Base-by-base conservation (phyloP, 2,329 filamentous ascomycete species). In the Cordyceps sp. region DNA sequence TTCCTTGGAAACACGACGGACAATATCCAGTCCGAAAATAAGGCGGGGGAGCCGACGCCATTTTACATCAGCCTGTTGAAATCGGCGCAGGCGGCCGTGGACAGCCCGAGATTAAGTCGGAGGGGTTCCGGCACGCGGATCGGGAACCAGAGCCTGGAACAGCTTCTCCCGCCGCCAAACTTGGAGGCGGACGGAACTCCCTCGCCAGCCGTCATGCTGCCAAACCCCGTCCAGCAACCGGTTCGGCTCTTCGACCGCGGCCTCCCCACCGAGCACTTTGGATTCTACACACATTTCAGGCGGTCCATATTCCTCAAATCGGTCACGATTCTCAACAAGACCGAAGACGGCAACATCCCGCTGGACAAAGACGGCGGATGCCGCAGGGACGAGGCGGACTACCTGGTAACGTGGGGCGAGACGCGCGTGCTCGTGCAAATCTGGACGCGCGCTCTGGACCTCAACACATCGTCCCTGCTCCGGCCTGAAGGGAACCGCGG, bases 211-310 rank as follows among this genome's bases (percentile, higher is more conserved):
- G 68, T 68, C 9, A 61, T 94, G 39, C 70, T 90, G 29, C 81
- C 85, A 0, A 61, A 69, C 7, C 70, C 79, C 1, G 56, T 63
- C 1, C 71, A 78, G 37, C 90, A 96, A 46, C 88, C 84, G 0
- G 62, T 96, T 10, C 73, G 81, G 2, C 68, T 96, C 1, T 96
- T 77, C 52, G 83, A 96, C 50, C 79, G 85, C 15, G 85, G 80
- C 14, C 62, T 80, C 19, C 59, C 68, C 2, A 78, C 77, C 0
- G 88, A 96, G 52, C 84, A 93, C 55, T 94, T 92, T 53, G 84
- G 83, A 3, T 94, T 94, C 57, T 94, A 93, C 58, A 81, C 71
- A 1, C 92, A 93, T 61, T 96, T 81, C 53, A 76, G 85, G 55
- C 82, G 85, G 41, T 79, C 78, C 8, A 82, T 93, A 39, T 93